A percentile compares a stretch with the other conserved stretches of the same genome.
Evolutionary conservation across 768 basidiomycete species (phyloP).

Genomic region (Amanita inopinata): DNA sequence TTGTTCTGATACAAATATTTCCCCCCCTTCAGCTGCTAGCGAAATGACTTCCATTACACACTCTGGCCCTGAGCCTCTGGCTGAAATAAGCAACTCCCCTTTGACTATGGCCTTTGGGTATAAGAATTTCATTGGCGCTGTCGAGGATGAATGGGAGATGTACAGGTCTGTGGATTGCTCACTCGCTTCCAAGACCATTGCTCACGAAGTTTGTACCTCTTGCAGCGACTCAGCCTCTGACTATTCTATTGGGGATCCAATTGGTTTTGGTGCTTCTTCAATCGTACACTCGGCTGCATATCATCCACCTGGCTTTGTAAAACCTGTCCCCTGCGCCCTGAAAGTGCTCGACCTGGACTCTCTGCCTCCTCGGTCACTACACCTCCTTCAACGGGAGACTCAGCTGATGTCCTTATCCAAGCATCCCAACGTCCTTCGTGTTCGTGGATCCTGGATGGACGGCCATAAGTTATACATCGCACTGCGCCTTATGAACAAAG

Average conservation of each 20-base stretch:
- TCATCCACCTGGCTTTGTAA: constrained; percentile 23
- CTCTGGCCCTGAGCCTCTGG: neutral
- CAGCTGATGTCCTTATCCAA: constrained; percentile 89
- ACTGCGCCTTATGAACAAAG: constrained; percentile 81
- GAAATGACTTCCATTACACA: neutral
- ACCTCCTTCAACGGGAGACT: constrained; percentile 74
- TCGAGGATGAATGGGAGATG: constrained; percentile 75
- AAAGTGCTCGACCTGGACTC: constrained; percentile 87
- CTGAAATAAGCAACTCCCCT: neutral
- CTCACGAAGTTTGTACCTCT: constrained; percentile 6
- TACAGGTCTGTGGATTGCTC: constrained; percentile 44
- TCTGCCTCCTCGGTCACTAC: constrained; percentile 60
- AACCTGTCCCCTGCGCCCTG: constrained; percentile 59
- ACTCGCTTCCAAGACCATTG: constrained; percentile 3
- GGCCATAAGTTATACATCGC: constrained; percentile 83
- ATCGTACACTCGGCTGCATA: constrained; percentile 78
- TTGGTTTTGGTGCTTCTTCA: constrained; percentile 89
- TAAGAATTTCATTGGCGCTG: constrained; percentile 72
- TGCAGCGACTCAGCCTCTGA: constrained; percentile 57
- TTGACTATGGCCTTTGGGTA: neutral
- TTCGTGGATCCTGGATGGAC: constrained; percentile 82
- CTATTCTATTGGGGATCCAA: constrained; percentile 67
- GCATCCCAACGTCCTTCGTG: constrained; percentile 88
- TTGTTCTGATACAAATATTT: neutral
- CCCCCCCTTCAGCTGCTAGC: neutral